Base-by-base conservation (phyloP, 2,329 filamentous ascomycete genomes). In the Aphanoascus verrucosus region DNA sequence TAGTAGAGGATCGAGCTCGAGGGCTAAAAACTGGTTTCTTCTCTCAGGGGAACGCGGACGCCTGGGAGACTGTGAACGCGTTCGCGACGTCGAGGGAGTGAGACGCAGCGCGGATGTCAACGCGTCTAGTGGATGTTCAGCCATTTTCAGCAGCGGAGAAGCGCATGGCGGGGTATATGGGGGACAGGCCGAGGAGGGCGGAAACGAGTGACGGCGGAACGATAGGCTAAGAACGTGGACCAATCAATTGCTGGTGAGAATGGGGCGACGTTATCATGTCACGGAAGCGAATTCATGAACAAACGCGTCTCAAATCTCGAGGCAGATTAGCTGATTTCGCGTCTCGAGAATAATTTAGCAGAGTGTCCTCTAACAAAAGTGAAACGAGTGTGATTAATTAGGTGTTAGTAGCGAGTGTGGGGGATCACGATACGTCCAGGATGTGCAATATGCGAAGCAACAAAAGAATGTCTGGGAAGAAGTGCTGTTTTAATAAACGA, bases 1-100 rank as follows among this genome's bases (percentile, higher is more conserved):
- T 41, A 79, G 70, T 7, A 80, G 64, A 52, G 73, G 74, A 52
- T 76, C 72, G 38, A 70, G 48, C 38, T 71, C 66, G 54, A 68
- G 63, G 47, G 67, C 67, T 43, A 67, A 60, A 12, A 70, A 66
- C 15, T 64, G 60, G 15, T 63, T 60, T 54, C 61, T 67, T 55
- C 69, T 66, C 19, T 68, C 67, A 14, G 71, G 69, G 19, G 68
- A 70, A 44, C 64, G 64, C 23, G 69, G 67, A 32, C 50, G 50
- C n/a, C 65, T 63, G 46, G 69, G 64, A 8, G 69, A 67, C 53
- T 63, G 61, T 9, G 62, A 59, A 32, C 64, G 64, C 17, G 61
- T 57, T 35, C 61, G 57, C 14, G 61, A 57, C 53, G 65, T 43
- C 59, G 61, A 37, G 61, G 62, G 59, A 40, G 53, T 44, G 57